A percentile compares a stretch with the other conserved stretches of the same genome.
phyloP scores from a whole-genome alignment of 2,329 filamentous ascomycete species.

The Nothophoma quercina region DNA sequence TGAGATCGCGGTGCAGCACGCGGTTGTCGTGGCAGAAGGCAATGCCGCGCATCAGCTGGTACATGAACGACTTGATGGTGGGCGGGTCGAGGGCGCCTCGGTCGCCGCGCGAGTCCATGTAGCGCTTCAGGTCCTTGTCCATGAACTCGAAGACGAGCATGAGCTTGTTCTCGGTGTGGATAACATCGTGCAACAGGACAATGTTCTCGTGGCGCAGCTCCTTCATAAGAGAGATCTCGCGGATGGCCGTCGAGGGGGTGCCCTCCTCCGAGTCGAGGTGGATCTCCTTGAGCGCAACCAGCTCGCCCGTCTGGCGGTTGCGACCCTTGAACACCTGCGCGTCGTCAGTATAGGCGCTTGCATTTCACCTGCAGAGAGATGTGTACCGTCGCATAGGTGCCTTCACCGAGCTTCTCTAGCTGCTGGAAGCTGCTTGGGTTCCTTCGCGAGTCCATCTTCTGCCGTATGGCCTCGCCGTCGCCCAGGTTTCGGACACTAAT shows the following conservation, averaged over 20 bases:
- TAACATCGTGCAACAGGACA: slow-evolving; percentile 95
- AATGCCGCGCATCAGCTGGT: slow-evolving; percentile 92
- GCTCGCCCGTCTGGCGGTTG: slow-evolving; percentile 94
- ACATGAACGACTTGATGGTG: slow-evolving; percentile 99
- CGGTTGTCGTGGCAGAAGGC: slow-evolving; percentile 98
- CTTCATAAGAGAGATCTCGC: slow-evolving; percentile 99
- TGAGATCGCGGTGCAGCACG: slow-evolving; percentile 92
- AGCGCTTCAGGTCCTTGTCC: slow-evolving; percentile 98
- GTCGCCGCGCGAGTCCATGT: slow-evolving; percentile 95
- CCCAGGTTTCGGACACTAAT: slow-evolving; percentile 59
- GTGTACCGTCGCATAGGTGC: slow-evolving; percentile 94
- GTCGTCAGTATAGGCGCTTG: slow-evolving; percentile 28
- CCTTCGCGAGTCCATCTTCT: slow-evolving; percentile 84
- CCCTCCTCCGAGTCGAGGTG: slow-evolving; percentile 98
- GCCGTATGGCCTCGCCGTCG: slow-evolving; percentile 39
- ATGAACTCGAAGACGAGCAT: slow-evolving; percentile 99
- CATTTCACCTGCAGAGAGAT: not conserved
- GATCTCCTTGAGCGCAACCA: slow-evolving; percentile 97
- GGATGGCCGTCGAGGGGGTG: slow-evolving; percentile 94
- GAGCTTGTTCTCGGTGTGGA: slow-evolving; percentile 99
- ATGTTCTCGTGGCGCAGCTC: slow-evolving; percentile 99
- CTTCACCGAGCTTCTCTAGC: slow-evolving; percentile 96
- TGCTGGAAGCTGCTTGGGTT: slow-evolving; percentile 98
- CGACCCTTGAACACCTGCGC: slow-evolving; percentile 94
- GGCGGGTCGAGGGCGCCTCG: slow-evolving; percentile 85